Base-by-base conservation (phyloP, 2,329 filamentous ascomycete species). In the Trichoderma semiorbis region DNA sequence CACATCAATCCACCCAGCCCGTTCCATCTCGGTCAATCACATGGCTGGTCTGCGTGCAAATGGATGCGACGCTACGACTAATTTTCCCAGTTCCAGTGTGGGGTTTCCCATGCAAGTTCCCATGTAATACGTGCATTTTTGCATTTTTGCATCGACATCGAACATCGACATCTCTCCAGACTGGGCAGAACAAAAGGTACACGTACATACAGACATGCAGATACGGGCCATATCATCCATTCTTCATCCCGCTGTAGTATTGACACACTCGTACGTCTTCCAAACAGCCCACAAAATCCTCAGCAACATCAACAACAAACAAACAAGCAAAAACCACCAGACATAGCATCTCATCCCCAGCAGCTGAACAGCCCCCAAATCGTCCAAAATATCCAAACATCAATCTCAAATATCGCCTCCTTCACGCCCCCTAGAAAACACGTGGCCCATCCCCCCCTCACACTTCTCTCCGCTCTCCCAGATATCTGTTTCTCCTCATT, bases 31-130 rank as follows among this genome's bases (percentile, higher is more conserved):
- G 16, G 26, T 47, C 26, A 55, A 67, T 67, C 64, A 67, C 64
- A 67, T 67, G 64, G 64, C 53, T 58, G 11, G 36, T 18, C 64
- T 67, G 64, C 64, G 64, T 67, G 64, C 64, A 58, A 58, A 58
- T 43, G 50, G 28, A 64, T 64, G 26, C 62, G 21, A 67, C 64
- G 64, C 64, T 30, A 67, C 64, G 32, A 50, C 16, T 60, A 60
- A 36, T 28, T 30, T 14, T 55, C 30, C 50, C 12, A 62, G 21
- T 43, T 28, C 16, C 8, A 30, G 24, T 39, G 21, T 55, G 64
- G 64, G 50, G 34, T 60, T 28, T 24, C 34, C 34, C 34, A 36
- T 36, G 34, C 7, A 36, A 36, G 43, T 50, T 50, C 10, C 36
- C 43, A 39, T 39, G 36, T 28, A 28, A 62, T 62, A 28, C 60